phyloP scores from a whole-genome alignment of 768 basidiomycete genomes.

The Coprinopsis sp. region DNA sequence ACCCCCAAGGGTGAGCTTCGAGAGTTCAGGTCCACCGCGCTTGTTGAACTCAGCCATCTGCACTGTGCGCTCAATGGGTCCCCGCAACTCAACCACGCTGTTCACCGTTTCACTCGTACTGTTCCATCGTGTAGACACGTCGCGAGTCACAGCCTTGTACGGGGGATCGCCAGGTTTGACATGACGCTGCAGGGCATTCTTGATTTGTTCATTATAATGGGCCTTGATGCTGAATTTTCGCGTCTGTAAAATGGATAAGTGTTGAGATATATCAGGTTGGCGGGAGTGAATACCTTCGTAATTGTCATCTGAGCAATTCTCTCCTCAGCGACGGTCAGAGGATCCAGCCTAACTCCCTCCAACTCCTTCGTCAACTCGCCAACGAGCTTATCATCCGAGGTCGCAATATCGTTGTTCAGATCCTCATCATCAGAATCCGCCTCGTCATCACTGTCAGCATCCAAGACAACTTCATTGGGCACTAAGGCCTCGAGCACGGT shows the following conservation, averaged over 20 bases:
- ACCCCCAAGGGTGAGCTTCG: constrained; percentile 17
- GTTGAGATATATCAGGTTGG: too few relatives aligned
- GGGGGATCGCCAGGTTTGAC: too few relatives aligned
- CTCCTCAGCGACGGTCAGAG: neutral
- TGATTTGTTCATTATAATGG: too few relatives aligned
- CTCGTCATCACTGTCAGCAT: constrained; percentile 4
- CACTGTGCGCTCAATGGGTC: neutral
- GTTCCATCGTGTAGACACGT: neutral
- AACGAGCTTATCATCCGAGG: constrained; percentile 16
- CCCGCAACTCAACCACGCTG: neutral
- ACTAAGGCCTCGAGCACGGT: too few relatives aligned
- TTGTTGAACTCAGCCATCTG: neutral
- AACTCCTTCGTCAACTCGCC: constrained; percentile 18
- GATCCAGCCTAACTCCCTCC: neutral
- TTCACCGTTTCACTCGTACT: neutral
- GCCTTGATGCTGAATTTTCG: too few relatives aligned
- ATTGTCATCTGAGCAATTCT: neutral
- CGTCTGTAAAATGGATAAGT: too few relatives aligned
- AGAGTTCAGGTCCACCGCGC: constrained; percentile 9
- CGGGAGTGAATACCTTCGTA: neutral
- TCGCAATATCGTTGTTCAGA: constrained; percentile 13
- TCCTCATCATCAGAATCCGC: constrained; percentile 9
- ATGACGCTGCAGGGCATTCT: too few relatives aligned
- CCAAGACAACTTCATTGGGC: constrained; percentile 7
- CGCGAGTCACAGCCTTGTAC: too few relatives aligned